Base-by-base conservation (phyloP, 441 rosid species). In the Pelargonium australe region DNA sequence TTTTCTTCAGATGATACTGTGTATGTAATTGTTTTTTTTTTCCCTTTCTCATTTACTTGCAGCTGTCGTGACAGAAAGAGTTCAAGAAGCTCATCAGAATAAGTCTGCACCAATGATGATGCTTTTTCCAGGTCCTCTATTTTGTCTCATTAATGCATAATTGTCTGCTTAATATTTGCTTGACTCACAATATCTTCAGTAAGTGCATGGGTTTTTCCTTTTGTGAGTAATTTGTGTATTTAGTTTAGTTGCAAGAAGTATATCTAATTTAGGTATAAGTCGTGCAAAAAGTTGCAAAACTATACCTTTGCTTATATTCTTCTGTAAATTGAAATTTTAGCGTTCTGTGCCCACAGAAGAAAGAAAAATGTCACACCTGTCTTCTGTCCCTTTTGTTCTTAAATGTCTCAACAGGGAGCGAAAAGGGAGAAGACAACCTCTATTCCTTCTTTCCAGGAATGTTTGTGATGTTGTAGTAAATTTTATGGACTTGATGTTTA, bases 11-110 rank as follows among this genome's bases (percentile, higher is more conserved):
- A 28, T 28, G 31, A 28, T 28, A 28, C 31, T 28, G 2, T 2
- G 31, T 1, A 28, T 28, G 1, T 28, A 28, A 28, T 28, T 28
- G 31, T 28, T 28, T 28, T 28, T 28, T 12, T 2, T 14, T n/a
- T 11, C n/a, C n/a, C 57, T 49, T 49, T 49, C 58, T 51, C 58
- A 51, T 51, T 3, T 14, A 51, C 58, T 76, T 83, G 79, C 80
- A 95, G 99, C 89, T 77, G 80, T 90, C 70, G 96, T 95, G 73
- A 86, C 90, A 64, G 89, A 89, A 72, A 89, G 98, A 86, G 90
- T 90, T 74, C 71, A 64, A 74, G 95, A 90, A 82, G 98, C 97
- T 74, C 88, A 87, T 77, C 83, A 66, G 82, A 81, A 84, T 78
- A 72, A 72, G 68, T 77, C 84, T 71, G 94, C 94, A 79, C 98